Percentiles rank a stretch among this genome's conserved stretches.
Conservation (phyloP, 1,139 yeast species). For the Taphrina betulina region DNA sequence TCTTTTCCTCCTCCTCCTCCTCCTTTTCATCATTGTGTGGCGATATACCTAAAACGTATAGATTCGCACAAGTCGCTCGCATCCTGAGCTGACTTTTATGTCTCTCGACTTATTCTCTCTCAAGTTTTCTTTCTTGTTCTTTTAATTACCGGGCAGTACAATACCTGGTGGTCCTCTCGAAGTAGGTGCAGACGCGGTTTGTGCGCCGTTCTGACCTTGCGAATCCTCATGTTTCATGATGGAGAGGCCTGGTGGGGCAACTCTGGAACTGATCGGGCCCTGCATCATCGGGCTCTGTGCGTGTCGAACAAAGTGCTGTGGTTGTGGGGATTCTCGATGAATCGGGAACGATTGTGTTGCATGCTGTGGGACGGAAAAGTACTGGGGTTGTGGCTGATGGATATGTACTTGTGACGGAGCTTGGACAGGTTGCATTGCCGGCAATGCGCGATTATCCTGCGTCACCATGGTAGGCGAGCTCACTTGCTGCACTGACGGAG, state of each 20-base stretch:
- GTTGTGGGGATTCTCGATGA: not conserved
- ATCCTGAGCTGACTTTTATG: no score
- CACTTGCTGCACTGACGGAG: not conserved
- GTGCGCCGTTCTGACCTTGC: not conserved
- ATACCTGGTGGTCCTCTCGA: slow-evolving; percentile 14
- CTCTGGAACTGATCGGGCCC: slow-evolving; percentile 1
- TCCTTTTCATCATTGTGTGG: no score
- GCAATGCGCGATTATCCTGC: not conserved
- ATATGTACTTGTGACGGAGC: not conserved
- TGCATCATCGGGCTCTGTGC: not conserved
- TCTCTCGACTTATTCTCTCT: not conserved
- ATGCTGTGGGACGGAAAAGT: not conserved
- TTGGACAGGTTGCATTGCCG: not conserved
- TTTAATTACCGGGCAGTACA: not conserved
- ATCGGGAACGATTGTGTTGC: not conserved
- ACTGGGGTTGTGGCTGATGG: not conserved
- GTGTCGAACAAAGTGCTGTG: no score
- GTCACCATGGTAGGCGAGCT: not conserved
- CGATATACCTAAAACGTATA: no score
- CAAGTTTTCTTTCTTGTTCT: not conserved
- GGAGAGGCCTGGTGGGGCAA: slow-evolving; percentile 13
- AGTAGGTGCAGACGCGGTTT: not conserved
- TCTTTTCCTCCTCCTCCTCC: no score
- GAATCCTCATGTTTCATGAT: not conserved
- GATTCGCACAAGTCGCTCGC: no score